phyloP scores from a whole-genome alignment of 2,329 filamentous ascomycete species.

The Colletotrichum truncatum region DNA sequence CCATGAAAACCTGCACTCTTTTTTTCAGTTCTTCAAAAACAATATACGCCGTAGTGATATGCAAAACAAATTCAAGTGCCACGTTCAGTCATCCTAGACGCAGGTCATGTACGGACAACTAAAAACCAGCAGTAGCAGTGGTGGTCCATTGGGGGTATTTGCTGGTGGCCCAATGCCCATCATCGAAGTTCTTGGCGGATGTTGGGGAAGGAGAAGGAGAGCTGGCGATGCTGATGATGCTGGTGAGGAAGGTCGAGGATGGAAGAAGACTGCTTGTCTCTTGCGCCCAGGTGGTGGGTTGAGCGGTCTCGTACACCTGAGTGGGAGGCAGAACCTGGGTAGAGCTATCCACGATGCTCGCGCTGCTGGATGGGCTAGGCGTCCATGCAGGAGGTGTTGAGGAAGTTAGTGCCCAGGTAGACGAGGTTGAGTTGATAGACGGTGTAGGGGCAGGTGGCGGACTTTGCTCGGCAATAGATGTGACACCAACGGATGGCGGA shows the following conservation, averaged over 20 bases:
- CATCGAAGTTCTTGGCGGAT: conserved; percentile 42
- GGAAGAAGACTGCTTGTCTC: conserved; percentile 9
- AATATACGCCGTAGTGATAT: not conserved
- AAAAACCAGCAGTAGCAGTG: conserved; percentile 41
- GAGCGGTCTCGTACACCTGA: conserved; percentile 31
- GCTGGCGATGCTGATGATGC: conserved; percentile 29
- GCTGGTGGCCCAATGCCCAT: conserved; percentile 56
- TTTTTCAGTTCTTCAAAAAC: not conserved
- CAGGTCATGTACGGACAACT: no score
- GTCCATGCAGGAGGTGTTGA: not conserved
- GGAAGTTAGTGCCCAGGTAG: not conserved
- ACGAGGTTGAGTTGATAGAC: conserved; percentile 7
- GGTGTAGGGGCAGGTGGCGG: not conserved
- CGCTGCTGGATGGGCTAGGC: not conserved
- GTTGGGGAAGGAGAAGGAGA: conserved; percentile 33
- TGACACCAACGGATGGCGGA: not conserved
- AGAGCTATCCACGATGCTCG: not conserved
- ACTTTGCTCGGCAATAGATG: conserved; percentile 17
- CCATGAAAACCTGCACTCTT: not conserved
- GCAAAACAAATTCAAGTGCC: not conserved
- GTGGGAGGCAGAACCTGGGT: not conserved
- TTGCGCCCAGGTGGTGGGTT: conserved; percentile 25
- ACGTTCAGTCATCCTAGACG: not conserved
- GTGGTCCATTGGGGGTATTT: conserved; percentile 54
- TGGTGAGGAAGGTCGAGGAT: conserved; percentile 32